Conservation (phyloP, 73 alveolate genomes). For the Symbiodinium pilosum region DNA sequence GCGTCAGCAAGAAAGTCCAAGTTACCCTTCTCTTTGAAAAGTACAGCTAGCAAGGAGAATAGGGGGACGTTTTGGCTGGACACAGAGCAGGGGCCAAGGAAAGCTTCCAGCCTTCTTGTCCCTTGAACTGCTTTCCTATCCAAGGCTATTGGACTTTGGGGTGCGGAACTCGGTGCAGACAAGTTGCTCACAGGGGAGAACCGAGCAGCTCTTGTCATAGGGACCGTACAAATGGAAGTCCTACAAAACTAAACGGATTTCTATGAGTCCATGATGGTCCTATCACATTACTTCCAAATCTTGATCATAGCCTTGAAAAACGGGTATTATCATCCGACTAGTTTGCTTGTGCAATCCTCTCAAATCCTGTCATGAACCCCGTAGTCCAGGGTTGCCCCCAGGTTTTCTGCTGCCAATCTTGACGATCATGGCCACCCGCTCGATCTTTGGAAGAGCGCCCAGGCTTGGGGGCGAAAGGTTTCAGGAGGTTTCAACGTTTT, state of each 20-base stretch:
- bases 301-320: too few species aligned
- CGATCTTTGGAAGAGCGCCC: constrained; percentile 72
- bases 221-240: too few species aligned
- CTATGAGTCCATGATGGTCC: too few species aligned
- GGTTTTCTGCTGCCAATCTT: constrained; percentile 65
- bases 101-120: too few species aligned
- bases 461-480: not conserved
- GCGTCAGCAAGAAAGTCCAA: not conserved
- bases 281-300: too few species aligned
- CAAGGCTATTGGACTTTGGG: constrained; percentile 94
- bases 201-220: too few species aligned
- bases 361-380: not conserved
- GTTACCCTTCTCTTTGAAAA: not conserved
- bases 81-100: too few species aligned
- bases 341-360: not conserved
- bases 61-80: not conserved
- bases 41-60: not conserved
- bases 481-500: not conserved
- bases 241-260: too few species aligned
- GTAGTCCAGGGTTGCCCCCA: not conserved
- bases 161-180: not conserved
- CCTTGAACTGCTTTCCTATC: not conserved
- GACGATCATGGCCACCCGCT: constrained; percentile 87
- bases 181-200: too few species aligned
- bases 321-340: too few species aligned